Evolutionary conservation across 2,329 filamentous ascomycete genomes (phyloP).

Genomic region (Hypoxylon sp.): DNA sequence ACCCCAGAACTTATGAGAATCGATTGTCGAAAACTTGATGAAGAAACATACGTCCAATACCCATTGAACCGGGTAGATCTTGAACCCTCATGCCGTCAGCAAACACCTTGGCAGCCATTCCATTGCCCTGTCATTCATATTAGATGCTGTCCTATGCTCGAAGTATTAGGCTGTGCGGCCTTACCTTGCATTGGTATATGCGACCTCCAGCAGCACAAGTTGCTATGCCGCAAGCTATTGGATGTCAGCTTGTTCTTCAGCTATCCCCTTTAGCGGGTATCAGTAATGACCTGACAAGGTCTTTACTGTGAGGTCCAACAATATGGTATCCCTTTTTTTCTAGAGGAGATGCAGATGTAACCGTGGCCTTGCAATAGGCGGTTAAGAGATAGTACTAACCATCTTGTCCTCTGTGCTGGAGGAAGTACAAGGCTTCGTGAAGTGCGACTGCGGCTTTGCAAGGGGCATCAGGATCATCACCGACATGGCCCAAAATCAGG

Average conservation of each 20-base stretch:
- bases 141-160: constrained; percentile 4
- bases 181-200: constrained; percentile 83
- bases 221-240: constrained; percentile 72
- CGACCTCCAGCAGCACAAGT: constrained; percentile 80
- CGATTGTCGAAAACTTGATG: background rate
- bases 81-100: constrained; percentile 79
- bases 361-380: background rate
- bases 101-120: constrained; percentile 88
- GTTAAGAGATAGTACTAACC: constrained; percentile 57
- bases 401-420: constrained; percentile 81
- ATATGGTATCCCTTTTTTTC: background rate
- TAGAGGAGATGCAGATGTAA: background rate
- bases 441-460: constrained; percentile 72
- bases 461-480: constrained; percentile 55
- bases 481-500: constrained; percentile 70
- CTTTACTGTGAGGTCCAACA: background rate
- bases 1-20: background rate
- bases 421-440: constrained; percentile 53
- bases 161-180: background rate
- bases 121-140: constrained; percentile 69
- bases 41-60: constrained; percentile 70
- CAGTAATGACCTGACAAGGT: background rate
- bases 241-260: constrained; percentile 55
- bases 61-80: constrained; percentile 87
- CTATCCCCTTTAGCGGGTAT: background rate